phyloP scores from a whole-genome alignment of 2,329 filamentous ascomycete species.

The Magnaporthiopsis incrustans region DNA sequence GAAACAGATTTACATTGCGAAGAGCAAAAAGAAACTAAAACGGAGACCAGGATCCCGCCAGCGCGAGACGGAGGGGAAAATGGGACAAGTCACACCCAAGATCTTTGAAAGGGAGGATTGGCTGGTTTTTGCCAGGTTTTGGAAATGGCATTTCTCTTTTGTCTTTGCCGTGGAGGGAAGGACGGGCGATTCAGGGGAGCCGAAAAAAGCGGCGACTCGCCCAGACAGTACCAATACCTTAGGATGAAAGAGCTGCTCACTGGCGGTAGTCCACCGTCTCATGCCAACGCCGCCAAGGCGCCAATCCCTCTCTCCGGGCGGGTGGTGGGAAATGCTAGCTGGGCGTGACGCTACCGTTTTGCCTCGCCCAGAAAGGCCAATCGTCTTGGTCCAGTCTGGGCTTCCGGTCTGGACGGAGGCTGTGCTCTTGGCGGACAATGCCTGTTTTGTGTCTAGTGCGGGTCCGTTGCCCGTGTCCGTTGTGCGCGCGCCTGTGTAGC shows the following conservation, averaged over 20 bases:
- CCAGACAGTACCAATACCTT: background rate
- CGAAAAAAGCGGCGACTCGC: background rate
- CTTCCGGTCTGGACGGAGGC: background rate
- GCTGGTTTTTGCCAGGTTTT: background rate
- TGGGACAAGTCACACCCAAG: no score
- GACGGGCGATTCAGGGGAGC: background rate
- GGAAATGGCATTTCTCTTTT: background rate
- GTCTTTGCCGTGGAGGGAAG: background rate
- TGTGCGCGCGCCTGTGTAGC: background rate
- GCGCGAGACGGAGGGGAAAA: no score
- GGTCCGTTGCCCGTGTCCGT: background rate
- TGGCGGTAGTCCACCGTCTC: background rate
- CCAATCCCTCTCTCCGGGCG: slow-evolving; percentile 4
- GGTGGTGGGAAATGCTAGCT: background rate
- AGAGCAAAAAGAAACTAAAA: background rate
- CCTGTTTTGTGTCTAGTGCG: background rate
- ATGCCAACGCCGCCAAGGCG: background rate
- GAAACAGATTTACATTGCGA: background rate
- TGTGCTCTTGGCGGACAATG: background rate
- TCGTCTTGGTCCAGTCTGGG: background rate
- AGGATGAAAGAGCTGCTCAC: background rate
- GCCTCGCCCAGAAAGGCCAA: background rate
- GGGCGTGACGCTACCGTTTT: background rate
- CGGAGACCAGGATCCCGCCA: no score
- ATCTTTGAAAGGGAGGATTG: background rate